A percentile compares a stretch with the other conserved stretches of the same genome.
These are phyloP conservation scores for Metschnikowia matae DNA, from an alignment of 805 yeast genomes.

Conservation along the genomic window DNA sequence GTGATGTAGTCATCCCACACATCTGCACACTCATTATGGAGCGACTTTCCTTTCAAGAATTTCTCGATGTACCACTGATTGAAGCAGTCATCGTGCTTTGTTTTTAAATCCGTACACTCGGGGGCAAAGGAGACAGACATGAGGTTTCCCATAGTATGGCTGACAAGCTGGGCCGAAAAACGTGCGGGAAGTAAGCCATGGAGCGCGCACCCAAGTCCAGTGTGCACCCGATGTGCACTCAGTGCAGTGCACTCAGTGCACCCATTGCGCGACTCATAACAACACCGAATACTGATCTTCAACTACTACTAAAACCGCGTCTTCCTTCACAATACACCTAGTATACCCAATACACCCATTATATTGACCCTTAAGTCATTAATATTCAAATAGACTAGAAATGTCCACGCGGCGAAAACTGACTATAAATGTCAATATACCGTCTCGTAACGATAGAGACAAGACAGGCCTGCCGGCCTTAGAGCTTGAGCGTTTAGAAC, in stretches of 20 bases:
- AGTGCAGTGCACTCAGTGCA: neutral
- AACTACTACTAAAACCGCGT: no score
- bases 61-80: conserved; percentile 91
- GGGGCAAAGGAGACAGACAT: conserved; percentile 85
- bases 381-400: no score
- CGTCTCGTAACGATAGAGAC: conserved; percentile 9
- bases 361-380: no score
- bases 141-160: conserved; percentile 36
- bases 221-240: neutral
- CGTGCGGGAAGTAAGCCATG: neutral
- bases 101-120: conserved; percentile 86
- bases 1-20: conserved; percentile 84
- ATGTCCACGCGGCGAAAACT: conserved; percentile 17
- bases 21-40: conserved; percentile 84
- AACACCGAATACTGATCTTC: neutral
- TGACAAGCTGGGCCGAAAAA: neutral
- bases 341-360: no score
- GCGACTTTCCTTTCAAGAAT: conserved; percentile 50
- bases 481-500: conserved; percentile 63
- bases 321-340: no score
- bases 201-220: neutral
- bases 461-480: conserved; percentile 19
- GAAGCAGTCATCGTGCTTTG: conserved; percentile 87
- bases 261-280: neutral
- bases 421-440: conserved; percentile 9